Base-by-base conservation (phyloP, 1,139 yeast species). In the Candida anutae region DNA sequence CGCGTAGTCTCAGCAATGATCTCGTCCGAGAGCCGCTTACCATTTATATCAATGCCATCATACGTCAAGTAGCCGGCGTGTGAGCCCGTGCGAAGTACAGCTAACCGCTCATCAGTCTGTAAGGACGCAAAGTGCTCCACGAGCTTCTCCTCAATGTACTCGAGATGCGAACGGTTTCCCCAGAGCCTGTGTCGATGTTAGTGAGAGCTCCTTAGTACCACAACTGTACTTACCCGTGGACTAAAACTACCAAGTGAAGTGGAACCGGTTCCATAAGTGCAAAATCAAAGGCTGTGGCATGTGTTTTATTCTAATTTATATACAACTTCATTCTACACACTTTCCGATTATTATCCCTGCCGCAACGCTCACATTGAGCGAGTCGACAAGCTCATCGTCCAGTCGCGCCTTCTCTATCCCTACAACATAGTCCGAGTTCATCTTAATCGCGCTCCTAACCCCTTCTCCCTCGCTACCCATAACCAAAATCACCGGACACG, bases 331-430 rank as follows among this genome's bases (percentile, higher is more conserved):
- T 5, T 13, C 40, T n/a, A 60, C 39, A 26, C 69, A 59, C 43
- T 62, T 64, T 23, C 66, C 59, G 16, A 83, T 53, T 29, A 84
- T 47, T 20, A 85, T 47, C 1, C 88, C 93, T 3, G 88, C 70
- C 1, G 96, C 95, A 4, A 87, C 95, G 46, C 94, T 82, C 21
- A 84, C 96, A 48, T 87, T 87, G 41, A 87, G 59, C 14, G 94
- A 82, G 46, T 85, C 95, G 21, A 87, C 77, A 11, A 73, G 54
- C 3, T 44, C 44, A 30, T 61, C 64, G 5, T 51, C 60, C 15
- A 44, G 50, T 23, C 64, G 40, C 13, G 45, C 40, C 16, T 55
- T 55, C 19, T 55, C 54, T 45, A 83, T 61, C 15, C 73, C 69
- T 6, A 77, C 88, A 30, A 71, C 58, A 43, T 62, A 77, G 38